phyloP scores from a whole-genome alignment of 2,329 filamentous ascomycete genomes.

The Colletotrichum theobromicola region DNA sequence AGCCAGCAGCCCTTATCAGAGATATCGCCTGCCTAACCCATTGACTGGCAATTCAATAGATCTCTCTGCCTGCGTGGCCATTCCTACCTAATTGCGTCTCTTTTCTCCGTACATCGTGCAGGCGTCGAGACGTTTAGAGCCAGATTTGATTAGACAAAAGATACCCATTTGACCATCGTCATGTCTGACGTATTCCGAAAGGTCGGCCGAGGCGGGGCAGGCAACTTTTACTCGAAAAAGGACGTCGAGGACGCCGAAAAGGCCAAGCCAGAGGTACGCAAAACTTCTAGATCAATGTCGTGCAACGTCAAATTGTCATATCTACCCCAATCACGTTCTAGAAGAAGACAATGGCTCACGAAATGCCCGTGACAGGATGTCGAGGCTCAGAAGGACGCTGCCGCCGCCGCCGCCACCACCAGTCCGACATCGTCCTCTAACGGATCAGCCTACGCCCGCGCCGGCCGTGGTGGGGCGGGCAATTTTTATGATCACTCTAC shows the following conservation, averaged over 20 bases:
- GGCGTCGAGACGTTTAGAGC: not conserved
- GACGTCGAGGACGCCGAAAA: constrained; percentile 52
- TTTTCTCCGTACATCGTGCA: not conserved
- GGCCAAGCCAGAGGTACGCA: constrained; percentile 23
- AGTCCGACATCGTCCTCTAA: constrained; percentile 23
- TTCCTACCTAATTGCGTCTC: not conserved
- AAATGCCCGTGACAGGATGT: constrained; percentile 28
- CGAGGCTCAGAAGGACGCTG: constrained; percentile 33
- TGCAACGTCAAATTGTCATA: not conserved
- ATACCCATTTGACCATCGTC: not conserved
- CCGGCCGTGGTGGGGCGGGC: constrained; percentile 66
- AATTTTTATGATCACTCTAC: constrained; percentile 55
- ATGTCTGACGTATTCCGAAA: constrained; percentile 51
- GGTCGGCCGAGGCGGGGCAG: constrained; percentile 67
- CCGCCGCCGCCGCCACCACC: constrained; percentile 27
- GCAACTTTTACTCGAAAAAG: constrained; percentile 63
- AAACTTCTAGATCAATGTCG: not conserved
- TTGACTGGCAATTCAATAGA: not conserved
- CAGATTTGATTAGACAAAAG: not conserved
- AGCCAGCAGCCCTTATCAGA: not conserved
- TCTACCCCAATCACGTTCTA: not conserved
- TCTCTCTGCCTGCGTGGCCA: not conserved
- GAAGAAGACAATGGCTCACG: not conserved
- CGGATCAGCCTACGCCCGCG: constrained; percentile 37
- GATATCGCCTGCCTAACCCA: not conserved